A percentile compares a stretch with the other conserved stretches of the same genome.
Evolutionary conservation across 2,329 filamentous ascomycete species (phyloP).

Genomic region (Fusarium sp.): DNA sequence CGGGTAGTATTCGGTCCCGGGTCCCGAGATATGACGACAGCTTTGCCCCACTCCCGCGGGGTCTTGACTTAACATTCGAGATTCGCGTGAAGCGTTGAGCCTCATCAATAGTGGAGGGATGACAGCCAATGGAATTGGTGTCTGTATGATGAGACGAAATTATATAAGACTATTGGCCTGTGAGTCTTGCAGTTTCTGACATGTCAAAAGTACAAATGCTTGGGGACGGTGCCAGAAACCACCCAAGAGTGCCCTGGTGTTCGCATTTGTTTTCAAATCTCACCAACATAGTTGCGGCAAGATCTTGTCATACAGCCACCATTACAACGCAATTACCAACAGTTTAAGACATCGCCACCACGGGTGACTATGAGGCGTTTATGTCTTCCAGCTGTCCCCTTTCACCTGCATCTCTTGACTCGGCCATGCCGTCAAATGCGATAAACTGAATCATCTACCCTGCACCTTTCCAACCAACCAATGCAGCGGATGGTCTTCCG

Average conservation of each 20-base stretch:
- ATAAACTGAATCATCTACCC: not conserved
- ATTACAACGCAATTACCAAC: fast-evolving
- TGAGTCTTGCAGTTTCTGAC: not conserved
- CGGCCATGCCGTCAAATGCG: not conserved
- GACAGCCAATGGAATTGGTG: not conserved
- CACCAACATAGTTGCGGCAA: fast-evolving
- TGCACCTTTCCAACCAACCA: not conserved
- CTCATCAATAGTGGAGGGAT: not conserved
- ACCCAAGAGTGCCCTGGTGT: fast-evolving
- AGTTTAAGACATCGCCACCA: not conserved
- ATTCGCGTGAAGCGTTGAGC: not conserved
- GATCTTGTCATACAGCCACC: not conserved
- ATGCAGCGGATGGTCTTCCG: not conserved
- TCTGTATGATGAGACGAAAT: no score
- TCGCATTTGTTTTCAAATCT: no score
- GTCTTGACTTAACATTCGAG: not conserved
- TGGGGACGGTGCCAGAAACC: fast-evolving
- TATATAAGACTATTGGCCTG: not conserved
- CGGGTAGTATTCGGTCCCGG: not conserved
- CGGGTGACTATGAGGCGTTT: not conserved
- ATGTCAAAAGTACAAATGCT: not conserved
- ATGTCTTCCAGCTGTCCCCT: not conserved
- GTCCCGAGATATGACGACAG: not conserved
- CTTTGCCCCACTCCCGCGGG: not conserved
- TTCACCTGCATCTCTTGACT: not conserved